Base-by-base conservation (phyloP, 345 rosid species). In the Psidium guajava region DNA sequence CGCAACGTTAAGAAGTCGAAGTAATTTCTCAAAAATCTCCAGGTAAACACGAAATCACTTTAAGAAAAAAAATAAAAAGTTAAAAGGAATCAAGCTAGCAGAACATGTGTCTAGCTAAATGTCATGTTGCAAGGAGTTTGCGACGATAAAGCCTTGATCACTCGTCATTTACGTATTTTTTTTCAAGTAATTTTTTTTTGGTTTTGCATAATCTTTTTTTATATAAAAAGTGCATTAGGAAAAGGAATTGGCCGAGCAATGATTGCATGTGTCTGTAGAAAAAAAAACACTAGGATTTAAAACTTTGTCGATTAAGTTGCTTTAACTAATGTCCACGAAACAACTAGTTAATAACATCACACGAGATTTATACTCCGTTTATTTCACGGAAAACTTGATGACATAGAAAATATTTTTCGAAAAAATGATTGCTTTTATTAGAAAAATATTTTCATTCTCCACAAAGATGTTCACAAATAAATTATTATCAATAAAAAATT, bases 61-160 rank as follows among this genome's bases (percentile, higher is more conserved):
- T 6, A 47, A 42, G 3, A 42, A 42, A 5, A n/a, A 58, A n/a
- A 58, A 1, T n/a, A 25, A 15, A 58, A 58, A 3, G 36, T 36
- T 36, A 36, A 36, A 36, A 36, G 5, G 69, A n/a, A n/a, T 58
- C 27, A 58, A 12, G 27, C 8, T 58, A 58, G 32, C 13, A 2
- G 3, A 1, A n/a, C n/a, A n/a, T 32, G 11, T n/a, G 16, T 12
- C 69, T 3, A 1, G 0, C 16, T n/a, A 0, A 25, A 58, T 5
- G 27, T 58, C 18, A 12, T n/a, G 14, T n/a, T 0, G 4, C 1
- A 15, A 58, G 14, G 18, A 58, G 69, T 12, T 58, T 58, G 36
- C 5, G 0, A 58, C 1, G 0, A 28, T 16, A n/a, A 58, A 58
- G 5, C 69, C 27, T 25, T 8, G 8, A 47, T 47, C 49, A 7